These are phyloP conservation scores for Phytopythium boreale DNA, from an alignment of 352 stramenopile species.

Conservation along the genomic window DNA sequence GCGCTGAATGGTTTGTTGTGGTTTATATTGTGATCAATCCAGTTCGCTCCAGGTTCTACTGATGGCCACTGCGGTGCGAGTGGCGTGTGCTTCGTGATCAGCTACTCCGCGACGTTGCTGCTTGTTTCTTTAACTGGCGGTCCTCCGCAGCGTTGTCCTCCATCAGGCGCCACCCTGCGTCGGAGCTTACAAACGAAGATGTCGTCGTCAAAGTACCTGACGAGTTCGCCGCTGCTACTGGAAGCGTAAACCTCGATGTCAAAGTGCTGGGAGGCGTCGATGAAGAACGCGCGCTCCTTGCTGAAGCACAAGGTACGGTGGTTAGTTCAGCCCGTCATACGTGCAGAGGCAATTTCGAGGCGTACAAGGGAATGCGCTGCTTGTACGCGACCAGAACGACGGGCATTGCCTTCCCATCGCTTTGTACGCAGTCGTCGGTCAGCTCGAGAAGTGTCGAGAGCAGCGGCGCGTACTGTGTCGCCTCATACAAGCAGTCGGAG, in stretches of 20 bases:
- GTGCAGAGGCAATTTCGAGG: background rate
- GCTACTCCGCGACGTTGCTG: background rate
- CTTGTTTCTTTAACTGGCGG: background rate
- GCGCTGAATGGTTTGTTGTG: conserved; percentile 2
- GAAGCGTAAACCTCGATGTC: conserved; percentile 29
- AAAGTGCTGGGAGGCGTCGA: conserved; percentile 29
- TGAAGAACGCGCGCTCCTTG: conserved; percentile 47
- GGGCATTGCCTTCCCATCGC: background rate
- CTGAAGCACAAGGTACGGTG: conserved; percentile 3
- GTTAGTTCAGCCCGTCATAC: background rate
- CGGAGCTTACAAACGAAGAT: conserved; percentile 52
- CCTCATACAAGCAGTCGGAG: conserved; percentile 75
- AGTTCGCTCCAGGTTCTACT: background rate
- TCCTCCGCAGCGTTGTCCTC: background rate
- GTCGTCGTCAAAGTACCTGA: conserved; percentile 26
- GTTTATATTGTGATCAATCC: conserved; percentile 5
- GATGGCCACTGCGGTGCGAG: too few species aligned
- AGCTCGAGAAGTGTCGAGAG: conserved; percentile 40
- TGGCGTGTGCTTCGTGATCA: background rate
- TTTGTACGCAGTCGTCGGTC: conserved; percentile 8
- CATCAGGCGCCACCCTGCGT: background rate
- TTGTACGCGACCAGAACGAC: conserved; percentile 68
- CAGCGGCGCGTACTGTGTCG: conserved; percentile 31
- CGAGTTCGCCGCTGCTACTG: conserved; percentile 7
- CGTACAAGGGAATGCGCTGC: conserved; percentile 43